These are phyloP conservation scores for Boeremia lycopersici DNA, from an alignment of 2,329 filamentous ascomycete genomes.

Conservation along the genomic window DNA sequence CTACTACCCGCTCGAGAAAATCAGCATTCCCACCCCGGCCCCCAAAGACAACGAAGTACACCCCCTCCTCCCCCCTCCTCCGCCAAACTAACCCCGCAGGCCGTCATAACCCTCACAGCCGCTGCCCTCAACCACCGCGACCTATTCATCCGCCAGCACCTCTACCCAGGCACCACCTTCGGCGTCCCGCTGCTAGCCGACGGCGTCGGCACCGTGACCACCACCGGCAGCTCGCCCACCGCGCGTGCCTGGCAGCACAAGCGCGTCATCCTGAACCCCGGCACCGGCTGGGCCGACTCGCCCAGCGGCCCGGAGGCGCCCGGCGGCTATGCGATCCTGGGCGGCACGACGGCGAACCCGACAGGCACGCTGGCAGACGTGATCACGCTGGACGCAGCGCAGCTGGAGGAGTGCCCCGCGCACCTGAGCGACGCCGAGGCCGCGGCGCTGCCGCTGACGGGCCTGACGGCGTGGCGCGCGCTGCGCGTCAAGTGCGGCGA, in stretches of 20 bases:
- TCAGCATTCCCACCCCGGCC: slow-evolving; percentile 33
- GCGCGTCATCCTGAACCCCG: slow-evolving; percentile 79
- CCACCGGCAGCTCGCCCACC: slow-evolving; percentile 58
- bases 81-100: slow-evolving; percentile 59
- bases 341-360: slow-evolving; percentile 68
- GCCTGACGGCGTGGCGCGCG: slow-evolving; percentile 87
- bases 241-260: slow-evolving; percentile 65
- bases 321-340: slow-evolving; percentile 67
- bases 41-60: slow-evolving; percentile 41
- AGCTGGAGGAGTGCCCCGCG: slow-evolving; percentile 76
- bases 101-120: slow-evolving; percentile 77
- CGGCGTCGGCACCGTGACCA: slow-evolving; percentile 75
- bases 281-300: slow-evolving; percentile 74
- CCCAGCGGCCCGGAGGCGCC: slow-evolving; percentile 74
- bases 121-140: slow-evolving; percentile 94
- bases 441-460: slow-evolving; percentile 83
- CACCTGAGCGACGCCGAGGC: slow-evolving; percentile 77
- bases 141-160: slow-evolving; percentile 88
- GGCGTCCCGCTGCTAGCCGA: slow-evolving; percentile 80
- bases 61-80: neutral
- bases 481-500: slow-evolving; percentile 74
- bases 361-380: slow-evolving; percentile 78
- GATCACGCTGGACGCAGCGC: slow-evolving; percentile 69
- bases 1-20: slow-evolving; percentile 69
- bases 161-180: slow-evolving; percentile 87